Conservation (phyloP, 108 stramenopile genomes). For the Nannochloropsis gaditana region DNA sequence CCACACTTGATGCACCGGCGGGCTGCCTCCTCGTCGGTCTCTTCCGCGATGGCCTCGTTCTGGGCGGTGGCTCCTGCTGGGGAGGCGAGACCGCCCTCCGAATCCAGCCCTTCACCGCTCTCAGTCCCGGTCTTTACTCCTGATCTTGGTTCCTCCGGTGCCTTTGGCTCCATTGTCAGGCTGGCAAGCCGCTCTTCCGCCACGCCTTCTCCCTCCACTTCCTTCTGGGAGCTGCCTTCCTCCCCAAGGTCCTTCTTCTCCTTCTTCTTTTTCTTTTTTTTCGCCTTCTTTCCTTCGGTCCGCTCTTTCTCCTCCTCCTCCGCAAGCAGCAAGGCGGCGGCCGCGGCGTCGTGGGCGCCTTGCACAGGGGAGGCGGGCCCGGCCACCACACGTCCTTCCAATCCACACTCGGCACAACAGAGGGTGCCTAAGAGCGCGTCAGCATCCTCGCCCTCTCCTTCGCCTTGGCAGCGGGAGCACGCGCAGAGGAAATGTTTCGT, state of each 20-base stretch:
- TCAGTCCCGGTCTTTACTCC: neutral
- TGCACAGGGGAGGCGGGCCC: neutral
- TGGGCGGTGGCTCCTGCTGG: neutral
- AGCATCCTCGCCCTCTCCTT: neutral
- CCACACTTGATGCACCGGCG: neutral
- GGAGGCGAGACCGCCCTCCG: neutral
- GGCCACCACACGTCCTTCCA: neutral
- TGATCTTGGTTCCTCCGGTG: too few species aligned
- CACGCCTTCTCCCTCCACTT: neutral
- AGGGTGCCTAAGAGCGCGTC: neutral
- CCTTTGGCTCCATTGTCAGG: too few species aligned
- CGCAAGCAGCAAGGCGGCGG: neutral
- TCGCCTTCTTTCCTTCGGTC: neutral
- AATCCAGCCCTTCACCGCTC: neutral
- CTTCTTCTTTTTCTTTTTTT: neutral
- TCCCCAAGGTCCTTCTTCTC: neutral
- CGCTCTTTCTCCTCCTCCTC: neutral
- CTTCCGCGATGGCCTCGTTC: neutral
- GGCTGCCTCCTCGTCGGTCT: neutral
- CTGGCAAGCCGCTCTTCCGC: neutral
- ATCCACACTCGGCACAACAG: neutral
- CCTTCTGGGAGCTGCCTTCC: neutral
- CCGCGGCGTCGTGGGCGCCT: neutral
- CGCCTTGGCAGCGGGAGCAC: slow-evolving; percentile 31
- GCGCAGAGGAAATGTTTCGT: slow-evolving; percentile 35